phyloP scores from a whole-genome alignment of 2,329 filamentous ascomycete species.

The Fusarium sp. region DNA sequence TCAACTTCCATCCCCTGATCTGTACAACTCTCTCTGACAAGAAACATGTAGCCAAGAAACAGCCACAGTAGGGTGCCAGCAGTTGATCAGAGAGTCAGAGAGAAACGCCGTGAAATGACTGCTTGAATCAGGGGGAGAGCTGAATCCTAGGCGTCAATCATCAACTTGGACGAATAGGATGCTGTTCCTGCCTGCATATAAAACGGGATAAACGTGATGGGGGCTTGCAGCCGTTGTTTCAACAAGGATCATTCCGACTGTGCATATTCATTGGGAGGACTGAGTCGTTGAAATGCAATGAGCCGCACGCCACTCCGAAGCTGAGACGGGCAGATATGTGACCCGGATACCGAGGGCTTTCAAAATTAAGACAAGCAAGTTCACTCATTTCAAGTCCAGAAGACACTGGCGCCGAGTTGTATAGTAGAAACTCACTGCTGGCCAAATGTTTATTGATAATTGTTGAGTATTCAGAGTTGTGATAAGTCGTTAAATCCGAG shows the following conservation, averaged over 20 bases:
- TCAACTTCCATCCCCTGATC: slow-evolving; percentile 16
- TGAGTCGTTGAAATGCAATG: slow-evolving; percentile 31
- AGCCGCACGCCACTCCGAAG: slow-evolving; percentile 38
- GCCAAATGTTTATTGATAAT: background rate
- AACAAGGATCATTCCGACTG: slow-evolving; percentile 38
- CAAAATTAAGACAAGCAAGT: background rate
- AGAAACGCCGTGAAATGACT: background rate
- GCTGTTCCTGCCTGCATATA: background rate
- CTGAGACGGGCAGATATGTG: slow-evolving; percentile 11
- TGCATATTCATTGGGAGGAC: slow-evolving; percentile 18
- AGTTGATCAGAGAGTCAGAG: background rate
- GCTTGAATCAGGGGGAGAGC: slow-evolving; percentile 22
- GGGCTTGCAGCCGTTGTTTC: slow-evolving; percentile 35
- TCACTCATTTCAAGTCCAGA: background rate
- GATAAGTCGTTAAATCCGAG: slow-evolving; percentile 38
- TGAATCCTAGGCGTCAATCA: slow-evolving; percentile 7
- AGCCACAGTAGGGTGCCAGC: slow-evolving; percentile 1
- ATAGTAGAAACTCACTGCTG: background rate
- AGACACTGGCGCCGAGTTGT: background rate
- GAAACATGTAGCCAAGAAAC: slow-evolving; percentile 25
- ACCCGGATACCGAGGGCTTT: slow-evolving; percentile 25
- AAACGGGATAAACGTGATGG: slow-evolving; percentile 24
- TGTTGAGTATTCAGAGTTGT: slow-evolving; percentile 28
- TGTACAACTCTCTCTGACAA: slow-evolving; percentile 32
- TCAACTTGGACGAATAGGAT: slow-evolving; percentile 13